Evolutionary conservation across 1,139 yeast genomes (phyloP).

Genomic region (Torulaspora pretoriensis): DNA sequence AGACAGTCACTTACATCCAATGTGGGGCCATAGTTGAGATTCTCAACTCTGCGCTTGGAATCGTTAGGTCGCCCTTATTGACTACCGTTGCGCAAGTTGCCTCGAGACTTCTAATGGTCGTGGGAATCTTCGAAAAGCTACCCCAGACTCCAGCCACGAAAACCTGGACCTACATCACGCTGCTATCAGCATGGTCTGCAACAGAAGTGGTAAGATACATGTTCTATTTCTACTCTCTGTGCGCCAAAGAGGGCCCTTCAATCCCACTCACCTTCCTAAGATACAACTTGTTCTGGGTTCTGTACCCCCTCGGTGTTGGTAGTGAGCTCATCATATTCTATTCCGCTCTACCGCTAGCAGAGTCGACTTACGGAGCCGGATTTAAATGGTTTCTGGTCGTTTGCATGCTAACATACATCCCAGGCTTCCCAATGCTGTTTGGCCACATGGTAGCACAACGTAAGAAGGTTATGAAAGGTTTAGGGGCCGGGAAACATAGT

Average conservation of each 20-base stretch:
- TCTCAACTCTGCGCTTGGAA: slow-evolving; percentile 67
- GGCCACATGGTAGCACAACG: slow-evolving; percentile 89
- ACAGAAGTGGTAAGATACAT: slow-evolving; percentile 88
- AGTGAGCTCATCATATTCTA: slow-evolving; percentile 73
- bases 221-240: slow-evolving; percentile 58
- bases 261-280: slow-evolving; percentile 63
- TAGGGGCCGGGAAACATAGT: slow-evolving; percentile 13
- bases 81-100: slow-evolving; percentile 85
- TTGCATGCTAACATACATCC: slow-evolving; percentile 64
- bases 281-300: slow-evolving; percentile 73
- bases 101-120: slow-evolving; percentile 75
- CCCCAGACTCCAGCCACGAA: slow-evolving; percentile 59
- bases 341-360: slow-evolving; percentile 63
- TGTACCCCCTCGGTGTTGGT: slow-evolving; percentile 89
- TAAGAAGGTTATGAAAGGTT: slow-evolving; percentile 52
- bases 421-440: slow-evolving; percentile 82
- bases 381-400: slow-evolving; percentile 54
- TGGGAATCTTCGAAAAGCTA: slow-evolving; percentile 72
- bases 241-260: slow-evolving; percentile 45
- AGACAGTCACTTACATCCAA: slow-evolving; percentile 66
- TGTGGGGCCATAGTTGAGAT: slow-evolving; percentile 81
- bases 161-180: slow-evolving; percentile 58
- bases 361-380: slow-evolving; percentile 45
- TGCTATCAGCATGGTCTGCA: slow-evolving; percentile 81
- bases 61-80: slow-evolving; percentile 77